These are phyloP conservation scores for Calendula officinalis DNA, from an alignment of 129 eudicot genomes.

Conservation along the genomic window DNA sequence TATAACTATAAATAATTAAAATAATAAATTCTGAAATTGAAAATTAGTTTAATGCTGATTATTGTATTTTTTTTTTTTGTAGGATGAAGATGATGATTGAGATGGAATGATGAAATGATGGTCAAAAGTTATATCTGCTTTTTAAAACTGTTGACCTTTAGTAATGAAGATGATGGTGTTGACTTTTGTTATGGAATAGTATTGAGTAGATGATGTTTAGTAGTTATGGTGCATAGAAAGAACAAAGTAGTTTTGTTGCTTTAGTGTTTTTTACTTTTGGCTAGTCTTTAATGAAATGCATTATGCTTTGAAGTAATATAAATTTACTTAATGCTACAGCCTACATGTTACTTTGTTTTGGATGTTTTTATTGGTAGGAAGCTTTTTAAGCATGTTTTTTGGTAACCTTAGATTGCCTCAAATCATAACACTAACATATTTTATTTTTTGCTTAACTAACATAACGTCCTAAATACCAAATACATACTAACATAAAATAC, in stretches of 20 bases:
- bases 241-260: constrained; percentile 19
- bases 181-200: constrained; percentile 13
- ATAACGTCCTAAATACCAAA: too few relatives aligned
- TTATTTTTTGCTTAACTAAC: too few relatives aligned
- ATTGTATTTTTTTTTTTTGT: not conserved
- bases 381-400: too few relatives aligned
- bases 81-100: constrained; percentile 43
- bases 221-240: constrained; percentile 33
- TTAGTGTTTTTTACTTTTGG: constrained; percentile 7
- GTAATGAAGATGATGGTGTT: constrained; percentile 17
- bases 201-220: constrained; percentile 24
- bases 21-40: accelerated
- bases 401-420: too few relatives aligned
- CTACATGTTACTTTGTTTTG: not conserved
- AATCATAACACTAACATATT: too few relatives aligned
- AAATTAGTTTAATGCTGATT: not conserved
- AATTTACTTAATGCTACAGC: not conserved
- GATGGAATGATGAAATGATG: not conserved
- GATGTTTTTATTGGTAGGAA: not conserved
- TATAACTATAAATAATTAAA: not conserved
- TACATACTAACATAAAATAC: too few relatives aligned
- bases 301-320: constrained; percentile 5
- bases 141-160: constrained; percentile 14
- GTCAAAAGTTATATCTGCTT: constrained; percentile 1
- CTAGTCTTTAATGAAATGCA: constrained; percentile 13